Base-by-base conservation (phyloP, 169 alveolate species). In the Neospora caninum region DNA sequence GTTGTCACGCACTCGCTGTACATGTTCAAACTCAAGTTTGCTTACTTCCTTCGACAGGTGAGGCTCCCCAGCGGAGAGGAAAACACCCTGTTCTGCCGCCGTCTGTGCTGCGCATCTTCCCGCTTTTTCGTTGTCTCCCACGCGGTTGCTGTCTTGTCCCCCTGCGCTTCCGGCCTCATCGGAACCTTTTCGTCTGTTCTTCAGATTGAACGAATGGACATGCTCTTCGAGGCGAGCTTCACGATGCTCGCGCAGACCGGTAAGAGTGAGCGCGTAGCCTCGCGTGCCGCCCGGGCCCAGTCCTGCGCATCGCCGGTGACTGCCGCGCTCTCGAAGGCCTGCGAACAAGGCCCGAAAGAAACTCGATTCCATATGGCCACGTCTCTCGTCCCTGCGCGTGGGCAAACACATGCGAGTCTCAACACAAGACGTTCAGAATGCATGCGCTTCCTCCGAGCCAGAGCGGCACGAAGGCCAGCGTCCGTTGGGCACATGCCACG, bases 21-120 rank as follows among this genome's bases (percentile, higher is more conserved):
- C 53, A 96, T 98, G 89, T 98, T 98, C 95, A 97, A 97, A 87
- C 95, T 96, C 88, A 98, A 98, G 92, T 98, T 97, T 88, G 96
- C 93, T 78, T 97, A 96, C 43, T 93, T 97, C 97, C 95, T 96
- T 95, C 58, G 93, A 94, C 64, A 93, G 69, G 93, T 69, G 34
- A 36, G 80, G 0, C 29, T 29, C 13, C 36, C 49, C 22, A 69
- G 80, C 34, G 27, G 39, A 43, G 43, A 80, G 49, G 9, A 80
- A 6, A 39, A 58, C 39, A 29, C 0, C 36, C 39, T 9, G n/a
- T 36, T 10, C 53, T 25, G 18, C 31, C 88, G 42, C 53, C 39
- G 42, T 80, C 53, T 22, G 43, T 49, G 20, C 38, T 39, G 38
- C 58, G 29, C 88, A 10, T 87, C 41, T 53, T 22, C 34, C 80